Conservation (phyloP, 495 filamentous ascomycete genomes). For the Penicillium silybi region DNA sequence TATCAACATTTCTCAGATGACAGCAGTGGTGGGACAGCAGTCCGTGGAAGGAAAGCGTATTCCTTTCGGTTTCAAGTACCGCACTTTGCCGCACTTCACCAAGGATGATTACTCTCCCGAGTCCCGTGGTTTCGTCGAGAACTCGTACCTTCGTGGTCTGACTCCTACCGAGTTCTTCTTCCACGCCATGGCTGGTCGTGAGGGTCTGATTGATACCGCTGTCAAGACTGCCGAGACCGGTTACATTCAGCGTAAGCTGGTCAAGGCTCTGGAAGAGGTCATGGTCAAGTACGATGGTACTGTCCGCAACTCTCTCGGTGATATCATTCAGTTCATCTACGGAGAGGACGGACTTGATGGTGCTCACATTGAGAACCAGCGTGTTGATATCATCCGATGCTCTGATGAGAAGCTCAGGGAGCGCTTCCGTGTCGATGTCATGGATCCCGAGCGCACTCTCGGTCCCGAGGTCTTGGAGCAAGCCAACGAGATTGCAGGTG, state of each 20-base stretch:
- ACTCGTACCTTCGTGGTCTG: slow-evolving; percentile 94
- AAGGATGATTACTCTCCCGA: slow-evolving; percentile 98
- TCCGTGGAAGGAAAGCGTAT: slow-evolving; percentile 98
- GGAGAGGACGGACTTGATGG: slow-evolving; percentile 96
- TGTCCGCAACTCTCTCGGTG: slow-evolving; percentile 91
- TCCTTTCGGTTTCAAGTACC: slow-evolving; percentile 98
- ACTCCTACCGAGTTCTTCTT: slow-evolving; percentile 98
- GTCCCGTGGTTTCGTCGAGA: slow-evolving; percentile 96
- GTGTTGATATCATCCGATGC: slow-evolving; percentile 76
- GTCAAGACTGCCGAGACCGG: slow-evolving; percentile 99
- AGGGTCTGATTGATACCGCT: slow-evolving; percentile 98
- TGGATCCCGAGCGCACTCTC: slow-evolving; percentile 66
- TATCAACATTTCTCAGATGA: slow-evolving; percentile 99
- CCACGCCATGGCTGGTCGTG: slow-evolving; percentile 99
- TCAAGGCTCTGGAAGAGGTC: slow-evolving; percentile 97
- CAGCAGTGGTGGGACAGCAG: slow-evolving; percentile 92
- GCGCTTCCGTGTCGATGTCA: slow-evolving; percentile 88
- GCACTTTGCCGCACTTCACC: slow-evolving; percentile 94
- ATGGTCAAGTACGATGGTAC: slow-evolving; percentile 98
- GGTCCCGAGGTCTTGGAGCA: slow-evolving; percentile 74
- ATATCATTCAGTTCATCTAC: slow-evolving; percentile 96
- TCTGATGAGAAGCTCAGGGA: slow-evolving; percentile 68
- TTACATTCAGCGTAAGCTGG: slow-evolving; percentile 96
- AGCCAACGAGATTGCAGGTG: slow-evolving; percentile 80
- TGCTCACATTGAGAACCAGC: slow-evolving; percentile 84